A percentile compares a stretch with the other conserved stretches of the same genome.
Conservation (phyloP, 2,329 filamentous ascomycete genomes). For the Paraphoma chrysanthemicola region DNA sequence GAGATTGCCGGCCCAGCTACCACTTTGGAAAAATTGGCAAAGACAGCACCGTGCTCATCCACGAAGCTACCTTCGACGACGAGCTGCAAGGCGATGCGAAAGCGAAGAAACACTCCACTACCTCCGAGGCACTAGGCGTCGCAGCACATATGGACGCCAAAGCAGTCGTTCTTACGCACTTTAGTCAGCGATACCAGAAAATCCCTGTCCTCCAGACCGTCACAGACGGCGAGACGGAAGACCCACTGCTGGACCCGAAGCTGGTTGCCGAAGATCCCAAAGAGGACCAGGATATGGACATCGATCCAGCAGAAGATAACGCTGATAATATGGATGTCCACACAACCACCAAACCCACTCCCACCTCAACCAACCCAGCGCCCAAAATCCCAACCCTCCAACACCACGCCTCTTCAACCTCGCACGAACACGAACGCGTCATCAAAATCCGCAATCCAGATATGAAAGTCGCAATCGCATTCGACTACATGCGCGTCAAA, state of each 20-base stretch:
- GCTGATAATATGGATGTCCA: constrained; percentile 32
- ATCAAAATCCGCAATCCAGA: constrained; percentile 54
- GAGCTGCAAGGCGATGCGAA: constrained; percentile 78
- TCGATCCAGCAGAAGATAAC: constrained; percentile 24
- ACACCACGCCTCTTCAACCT: constrained; percentile 9
- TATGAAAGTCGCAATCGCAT: constrained; percentile 74
- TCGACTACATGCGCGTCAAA: constrained; percentile 79
- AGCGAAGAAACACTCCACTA: constrained; percentile 91
- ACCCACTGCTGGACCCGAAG: constrained; percentile 16
- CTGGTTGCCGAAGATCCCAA: constrained; percentile 35
- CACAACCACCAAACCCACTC: constrained; percentile 3
- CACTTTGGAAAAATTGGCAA: constrained; percentile 74
- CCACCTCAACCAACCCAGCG: constrained; percentile 4
- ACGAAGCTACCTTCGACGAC: constrained; percentile 96
- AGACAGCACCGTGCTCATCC: constrained; percentile 82
- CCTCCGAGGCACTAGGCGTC: constrained; percentile 81
- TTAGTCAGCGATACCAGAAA: constrained; percentile 92
- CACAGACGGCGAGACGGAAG: constrained; percentile 37
- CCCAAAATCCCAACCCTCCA: constrained; percentile 13
- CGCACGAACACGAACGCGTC: constrained; percentile 32
- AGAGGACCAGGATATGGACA: constrained; percentile 22
- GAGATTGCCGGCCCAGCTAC: constrained; percentile 79
- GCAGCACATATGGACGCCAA: constrained; percentile 80
- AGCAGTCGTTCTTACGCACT: constrained; percentile 87
- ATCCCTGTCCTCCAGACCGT: constrained; percentile 60